These are phyloP conservation scores for Daldinia loculata DNA, from an alignment of 495 filamentous ascomycete genomes.

Conservation along the genomic window DNA sequence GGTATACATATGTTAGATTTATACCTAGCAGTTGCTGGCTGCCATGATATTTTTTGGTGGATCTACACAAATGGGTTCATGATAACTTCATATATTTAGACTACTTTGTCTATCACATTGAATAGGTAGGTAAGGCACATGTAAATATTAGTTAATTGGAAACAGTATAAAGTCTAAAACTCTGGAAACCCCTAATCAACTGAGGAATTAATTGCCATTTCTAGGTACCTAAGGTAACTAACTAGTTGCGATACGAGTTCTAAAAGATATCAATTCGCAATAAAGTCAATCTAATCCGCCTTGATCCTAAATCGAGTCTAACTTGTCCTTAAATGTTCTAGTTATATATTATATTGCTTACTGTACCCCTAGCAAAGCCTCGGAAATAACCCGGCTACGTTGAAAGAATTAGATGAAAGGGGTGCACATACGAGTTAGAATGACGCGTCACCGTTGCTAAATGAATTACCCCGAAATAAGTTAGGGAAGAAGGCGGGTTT, in stretches of 20 bases:
- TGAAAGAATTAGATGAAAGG: neutral
- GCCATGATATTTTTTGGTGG: neutral
- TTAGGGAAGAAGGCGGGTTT: too few relatives aligned
- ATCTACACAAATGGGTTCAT: neutral
- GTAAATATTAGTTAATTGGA: neutral
- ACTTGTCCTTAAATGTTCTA: too few relatives aligned
- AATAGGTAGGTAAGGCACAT: neutral
- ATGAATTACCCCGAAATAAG: too few relatives aligned
- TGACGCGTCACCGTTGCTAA: neutral
- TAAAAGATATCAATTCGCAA: too few relatives aligned
- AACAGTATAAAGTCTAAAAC: neutral
- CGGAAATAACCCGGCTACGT: neutral
- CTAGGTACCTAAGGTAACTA: too few relatives aligned
- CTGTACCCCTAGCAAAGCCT: neutral
- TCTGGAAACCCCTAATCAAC: neutral
- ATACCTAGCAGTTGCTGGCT: neutral
- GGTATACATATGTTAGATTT: slow-evolving; percentile 2
- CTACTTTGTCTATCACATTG: neutral
- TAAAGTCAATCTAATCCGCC: too few relatives aligned
- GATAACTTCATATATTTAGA: neutral
- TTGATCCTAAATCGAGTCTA: too few relatives aligned
- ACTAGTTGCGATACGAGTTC: too few relatives aligned
- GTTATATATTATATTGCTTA: neutral
- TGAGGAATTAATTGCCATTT: too few relatives aligned
- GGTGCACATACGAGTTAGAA: neutral